A percentile compares a stretch with the other conserved stretches of the same genome.
Evolutionary conservation across 2,329 filamentous ascomycete genomes (phyloP).

Genomic region (Paraphaeosphaeria minitans): DNA sequence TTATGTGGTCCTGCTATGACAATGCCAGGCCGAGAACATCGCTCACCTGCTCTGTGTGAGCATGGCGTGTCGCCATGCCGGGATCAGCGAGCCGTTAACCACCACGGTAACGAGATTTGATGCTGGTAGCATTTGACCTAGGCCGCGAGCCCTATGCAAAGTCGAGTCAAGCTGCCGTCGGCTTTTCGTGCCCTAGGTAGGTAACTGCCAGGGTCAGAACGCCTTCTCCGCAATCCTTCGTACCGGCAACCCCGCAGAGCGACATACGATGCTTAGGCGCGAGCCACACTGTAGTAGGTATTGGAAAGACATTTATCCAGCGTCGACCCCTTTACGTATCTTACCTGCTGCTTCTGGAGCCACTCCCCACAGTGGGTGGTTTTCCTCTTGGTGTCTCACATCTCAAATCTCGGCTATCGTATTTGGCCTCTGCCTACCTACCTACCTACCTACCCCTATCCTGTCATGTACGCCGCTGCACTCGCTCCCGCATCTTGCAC

Average conservation of each 20-base stretch:
- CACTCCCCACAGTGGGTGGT: slow-evolving; percentile 16
- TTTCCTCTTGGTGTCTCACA: slow-evolving; percentile 20
- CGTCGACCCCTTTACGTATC: slow-evolving; percentile 10
- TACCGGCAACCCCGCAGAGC: slow-evolving; percentile 39
- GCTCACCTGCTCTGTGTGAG: slow-evolving; percentile 35
- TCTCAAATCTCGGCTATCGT: slow-evolving; percentile 37
- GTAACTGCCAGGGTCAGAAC: slow-evolving; percentile 21
- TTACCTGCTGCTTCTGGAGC: slow-evolving; percentile 22
- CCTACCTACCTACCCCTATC: slow-evolving; percentile 22
- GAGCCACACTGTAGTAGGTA: slow-evolving; percentile 7
- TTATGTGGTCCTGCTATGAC: slow-evolving; percentile 38
- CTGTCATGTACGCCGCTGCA: slow-evolving; percentile 28
- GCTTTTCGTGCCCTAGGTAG: slow-evolving; percentile 18
- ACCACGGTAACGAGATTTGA: slow-evolving; percentile 32
- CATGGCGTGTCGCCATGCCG: slow-evolving; percentile 36
- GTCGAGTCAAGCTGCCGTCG: slow-evolving; percentile 31
- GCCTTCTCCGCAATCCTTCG: slow-evolving; percentile 37
- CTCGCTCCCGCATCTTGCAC: slow-evolving; percentile 21
- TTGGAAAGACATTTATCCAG: slow-evolving; percentile 20
- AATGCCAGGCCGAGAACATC: slow-evolving; percentile 37
- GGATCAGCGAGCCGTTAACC: slow-evolving; percentile 41
- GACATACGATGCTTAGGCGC: slow-evolving; percentile 20
- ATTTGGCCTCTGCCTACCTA: no score
- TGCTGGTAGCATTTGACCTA: slow-evolving; percentile 26
- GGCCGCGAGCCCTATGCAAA: slow-evolving; percentile 25